Base-by-base conservation (phyloP, 352 stramenopile genomes). In the Globisporangium mamillatum region DNA sequence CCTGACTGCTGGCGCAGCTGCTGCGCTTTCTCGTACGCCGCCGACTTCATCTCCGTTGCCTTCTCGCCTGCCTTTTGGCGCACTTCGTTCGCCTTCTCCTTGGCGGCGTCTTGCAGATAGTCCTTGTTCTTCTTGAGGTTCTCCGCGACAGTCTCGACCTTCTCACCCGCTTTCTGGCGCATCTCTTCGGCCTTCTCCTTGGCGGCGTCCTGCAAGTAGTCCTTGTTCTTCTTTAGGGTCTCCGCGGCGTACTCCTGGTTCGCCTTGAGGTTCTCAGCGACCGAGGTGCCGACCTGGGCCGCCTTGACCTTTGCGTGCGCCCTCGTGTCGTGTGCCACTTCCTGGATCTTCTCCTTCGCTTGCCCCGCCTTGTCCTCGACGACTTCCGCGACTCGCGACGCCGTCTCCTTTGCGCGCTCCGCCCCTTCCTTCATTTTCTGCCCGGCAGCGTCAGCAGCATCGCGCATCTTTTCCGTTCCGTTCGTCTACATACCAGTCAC, bases 81-180 rank as follows among this genome's bases (percentile, higher is more conserved):
- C 46, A 75, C 8, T 20, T 66, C 36, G 0, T 70, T 68, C 7
- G 76, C 78, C 9, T 77, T 78, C 6, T 83, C 70, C 54, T 74
- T 72, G 0, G 66, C 63, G 55, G 83, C 86, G 56, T 79, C 69
- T 16, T 74, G 77, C n/a, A 90, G 54, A 27, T 88, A 74, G 46
- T 75, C 68, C 57, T 67, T 68, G 62, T 90, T 89, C 38, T 57
- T 72, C 64, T 77, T 74, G 56, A 90, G 59, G 41, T 87, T 90
- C 22, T 86, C 67, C 20, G 80, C 46, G 53, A 83, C 57, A 3
- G 74, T 78, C 60, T 76, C 84, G 27, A 67, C 44, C 22, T 66
- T 70, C 46, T 71, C 68, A 1, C 38, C 27, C 29, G 65, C 64
- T 7, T 53, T 24, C 1, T 53, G 44, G 57, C 62, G 46, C 36